phyloP scores from a whole-genome alignment of 2,329 filamentous ascomycete species.

The Sphaerulina vaccinii region DNA sequence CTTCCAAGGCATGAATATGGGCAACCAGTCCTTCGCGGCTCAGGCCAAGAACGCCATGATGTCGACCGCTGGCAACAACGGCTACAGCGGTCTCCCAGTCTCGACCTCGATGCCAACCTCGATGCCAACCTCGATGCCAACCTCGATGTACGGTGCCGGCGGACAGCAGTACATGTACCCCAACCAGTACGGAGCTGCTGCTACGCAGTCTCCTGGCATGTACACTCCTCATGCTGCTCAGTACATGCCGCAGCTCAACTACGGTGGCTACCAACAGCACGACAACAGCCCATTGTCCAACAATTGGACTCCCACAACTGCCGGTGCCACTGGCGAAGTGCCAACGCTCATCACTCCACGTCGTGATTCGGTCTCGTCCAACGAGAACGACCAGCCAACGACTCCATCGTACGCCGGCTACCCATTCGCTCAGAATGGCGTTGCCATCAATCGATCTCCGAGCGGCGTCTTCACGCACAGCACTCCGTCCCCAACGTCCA shows the following conservation, averaged over 20 bases:
- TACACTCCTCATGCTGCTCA: slow-evolving; percentile 45
- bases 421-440: slow-evolving; percentile 40
- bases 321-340: slow-evolving; percentile 48
- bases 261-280: slow-evolving; percentile 46
- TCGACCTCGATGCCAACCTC: slow-evolving; percentile 32
- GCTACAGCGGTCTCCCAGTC: slow-evolving; percentile 33
- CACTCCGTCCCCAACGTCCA: slow-evolving; percentile 52
- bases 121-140: slow-evolving; percentile 33
- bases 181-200: slow-evolving; percentile 30
- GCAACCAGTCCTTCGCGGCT: slow-evolving; percentile 36
- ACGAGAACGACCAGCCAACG: slow-evolving; percentile 53
- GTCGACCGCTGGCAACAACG: slow-evolving; percentile 29
- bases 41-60: slow-evolving; percentile 39
- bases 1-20: slow-evolving; percentile 43
- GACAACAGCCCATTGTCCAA: slow-evolving; percentile 49
- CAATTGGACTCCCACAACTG: slow-evolving; percentile 45
- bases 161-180: slow-evolving; percentile 37
- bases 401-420: slow-evolving; percentile 50
- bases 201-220: slow-evolving; percentile 42
- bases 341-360: slow-evolving; percentile 53
- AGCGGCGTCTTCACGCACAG: slow-evolving; percentile 49
- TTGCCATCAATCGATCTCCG: slow-evolving; percentile 52
- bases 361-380: slow-evolving; percentile 53
- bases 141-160: slow-evolving; percentile 35
- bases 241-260: slow-evolving; percentile 45